A percentile compares a stretch with the other conserved stretches of the same genome.
phyloP scores from a whole-genome alignment of 768 basidiomycete genomes.

The Podaxis sp. region DNA sequence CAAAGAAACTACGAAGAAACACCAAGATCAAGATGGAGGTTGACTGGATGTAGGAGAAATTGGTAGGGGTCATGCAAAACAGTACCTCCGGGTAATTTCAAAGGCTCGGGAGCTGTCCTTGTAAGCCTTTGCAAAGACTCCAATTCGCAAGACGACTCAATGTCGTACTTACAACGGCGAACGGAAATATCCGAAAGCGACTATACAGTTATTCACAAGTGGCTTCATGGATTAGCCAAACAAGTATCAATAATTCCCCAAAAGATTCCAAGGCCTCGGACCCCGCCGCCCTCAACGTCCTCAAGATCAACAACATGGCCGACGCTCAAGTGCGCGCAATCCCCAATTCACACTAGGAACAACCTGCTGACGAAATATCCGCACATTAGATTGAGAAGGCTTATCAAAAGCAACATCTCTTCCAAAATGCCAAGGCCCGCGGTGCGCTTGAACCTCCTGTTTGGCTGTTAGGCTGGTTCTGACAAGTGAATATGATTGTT shows the following conservation, averaged over 20 bases:
- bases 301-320: conserved; percentile 54
- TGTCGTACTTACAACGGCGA: background rate
- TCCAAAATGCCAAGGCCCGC: conserved; percentile 94
- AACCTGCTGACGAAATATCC: conserved; percentile 13
- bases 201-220: conserved; percentile 43
- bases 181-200: conserved; percentile 31
- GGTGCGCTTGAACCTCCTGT: conserved; percentile 52
- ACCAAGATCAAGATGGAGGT: too few relatives aligned
- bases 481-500: conserved; percentile 15
- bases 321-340: conserved; percentile 49
- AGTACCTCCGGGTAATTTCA: background rate
- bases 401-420: conserved; percentile 96
- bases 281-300: conserved; percentile 34
- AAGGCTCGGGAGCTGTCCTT: too few relatives aligned
- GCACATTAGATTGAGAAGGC: conserved; percentile 84
- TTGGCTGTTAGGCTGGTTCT: conserved; percentile 14
- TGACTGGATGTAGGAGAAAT: too few relatives aligned
- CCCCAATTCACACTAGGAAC: background rate
- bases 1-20: too few relatives aligned
- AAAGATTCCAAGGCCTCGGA: conserved; percentile 29
- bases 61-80: background rate
- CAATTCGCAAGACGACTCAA: background rate
- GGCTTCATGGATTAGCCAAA: conserved; percentile 37
- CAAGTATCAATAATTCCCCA: conserved; percentile 38
- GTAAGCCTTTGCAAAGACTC: too few relatives aligned